A percentile compares a stretch with the other conserved stretches of the same genome.
These are phyloP conservation scores for Triticum urartu DNA, from an alignment of 176 grass and related monocot species.

Conservation along the genomic window DNA sequence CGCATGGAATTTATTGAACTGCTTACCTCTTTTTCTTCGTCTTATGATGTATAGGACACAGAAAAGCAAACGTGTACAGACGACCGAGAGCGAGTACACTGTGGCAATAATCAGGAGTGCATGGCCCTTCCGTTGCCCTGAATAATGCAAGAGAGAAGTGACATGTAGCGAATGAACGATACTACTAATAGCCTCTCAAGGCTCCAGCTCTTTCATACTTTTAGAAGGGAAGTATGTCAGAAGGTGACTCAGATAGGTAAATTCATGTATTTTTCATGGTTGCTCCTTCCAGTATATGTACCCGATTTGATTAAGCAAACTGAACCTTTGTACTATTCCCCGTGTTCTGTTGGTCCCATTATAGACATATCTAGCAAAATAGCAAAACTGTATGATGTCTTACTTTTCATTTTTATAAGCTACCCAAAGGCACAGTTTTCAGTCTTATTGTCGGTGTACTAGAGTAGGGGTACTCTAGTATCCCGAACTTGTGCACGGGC, in stretches of 20 bases:
- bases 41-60: constrained; percentile 28
- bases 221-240: not conserved
- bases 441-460: no score
- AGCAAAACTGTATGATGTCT: not conserved
- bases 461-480: no score
- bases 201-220: not conserved
- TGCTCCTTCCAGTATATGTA: not conserved
- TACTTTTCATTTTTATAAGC: not conserved
- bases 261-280: not conserved
- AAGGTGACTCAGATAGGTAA: constrained; percentile 9
- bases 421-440: not conserved
- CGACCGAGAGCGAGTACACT: constrained; percentile 9
- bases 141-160: not conserved
- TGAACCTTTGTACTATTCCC: not conserved
- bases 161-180: not conserved
- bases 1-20: not conserved
- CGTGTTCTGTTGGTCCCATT: not conserved
- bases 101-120: constrained; percentile 26
- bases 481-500: no score
- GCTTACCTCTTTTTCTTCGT: constrained; percentile 23
- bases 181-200: not conserved
- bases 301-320: not conserved
- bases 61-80: constrained; percentile 39
- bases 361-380: not conserved
- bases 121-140: constrained; percentile 34